Evolutionary conservation across 1,139 yeast genomes (phyloP).

Genomic region (Taphrina deformans): DNA sequence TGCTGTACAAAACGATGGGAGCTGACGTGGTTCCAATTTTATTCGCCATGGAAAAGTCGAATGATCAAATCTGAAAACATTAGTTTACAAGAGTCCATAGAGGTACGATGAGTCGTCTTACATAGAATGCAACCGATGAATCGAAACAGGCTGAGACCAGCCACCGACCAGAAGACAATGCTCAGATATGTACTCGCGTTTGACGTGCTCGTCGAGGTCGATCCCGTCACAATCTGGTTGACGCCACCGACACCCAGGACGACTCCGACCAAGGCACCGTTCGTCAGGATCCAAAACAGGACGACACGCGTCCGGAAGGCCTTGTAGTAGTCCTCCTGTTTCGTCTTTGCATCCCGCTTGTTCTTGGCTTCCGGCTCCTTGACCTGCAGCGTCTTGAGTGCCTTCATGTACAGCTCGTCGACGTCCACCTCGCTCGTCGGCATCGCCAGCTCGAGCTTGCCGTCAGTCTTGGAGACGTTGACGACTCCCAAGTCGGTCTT

Average conservation of each 20-base stretch:
- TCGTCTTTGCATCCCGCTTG: conserved; percentile 42
- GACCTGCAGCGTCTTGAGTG: conserved; percentile 51
- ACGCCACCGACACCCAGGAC: conserved; percentile 72
- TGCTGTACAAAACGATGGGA: background rate
- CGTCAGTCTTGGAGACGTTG: conserved; percentile 55
- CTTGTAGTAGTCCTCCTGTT: conserved; percentile 68
- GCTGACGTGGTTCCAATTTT: no score
- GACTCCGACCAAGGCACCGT: conserved; percentile 63
- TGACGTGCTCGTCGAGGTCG: conserved; percentile 22
- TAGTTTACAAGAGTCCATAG: background rate
- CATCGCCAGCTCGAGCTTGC: conserved; percentile 59
- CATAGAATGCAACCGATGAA: conserved; percentile 53
- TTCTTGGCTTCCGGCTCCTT: conserved; percentile 43
- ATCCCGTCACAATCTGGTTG: conserved; percentile 42
- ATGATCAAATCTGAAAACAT: conserved; percentile 12
- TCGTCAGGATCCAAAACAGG: conserved; percentile 73
- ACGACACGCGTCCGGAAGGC: conserved; percentile 75
- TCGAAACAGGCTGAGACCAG: conserved; percentile 69
- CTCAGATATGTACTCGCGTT: conserved; percentile 56
- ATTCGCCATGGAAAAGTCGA: conserved; percentile 31
- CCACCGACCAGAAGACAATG: conserved; percentile 77
- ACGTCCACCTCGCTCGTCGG: conserved; percentile 66
- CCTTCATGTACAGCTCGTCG: conserved; percentile 58
- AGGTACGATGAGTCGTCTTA: background rate
- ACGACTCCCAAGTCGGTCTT: conserved; percentile 70